Evolutionary conservation across 208 protist species (phyloP).

Genomic region (Acanthamoeba lenticulata): DNA sequence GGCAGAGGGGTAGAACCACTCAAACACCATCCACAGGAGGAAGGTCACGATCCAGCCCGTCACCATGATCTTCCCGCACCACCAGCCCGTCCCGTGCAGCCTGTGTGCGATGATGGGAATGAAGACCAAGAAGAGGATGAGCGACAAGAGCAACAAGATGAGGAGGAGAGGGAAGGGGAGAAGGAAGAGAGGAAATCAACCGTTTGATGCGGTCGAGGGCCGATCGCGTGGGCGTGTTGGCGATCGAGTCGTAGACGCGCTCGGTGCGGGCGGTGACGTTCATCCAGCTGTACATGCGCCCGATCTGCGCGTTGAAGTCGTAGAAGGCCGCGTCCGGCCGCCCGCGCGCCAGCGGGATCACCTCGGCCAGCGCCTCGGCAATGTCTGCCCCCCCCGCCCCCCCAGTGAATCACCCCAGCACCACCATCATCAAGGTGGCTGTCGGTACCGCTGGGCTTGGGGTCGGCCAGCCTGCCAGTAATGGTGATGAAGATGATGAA

Average conservation of each 20-base stretch:
- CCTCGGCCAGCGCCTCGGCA: conserved; percentile 60
- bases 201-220: conserved; percentile 74
- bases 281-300: conserved; percentile 95
- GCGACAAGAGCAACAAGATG: neutral
- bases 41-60: conserved; percentile 86
- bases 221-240: conserved; percentile 54
- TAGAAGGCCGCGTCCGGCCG: conserved; percentile 85
- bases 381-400: neutral
- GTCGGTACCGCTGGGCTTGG: neutral
- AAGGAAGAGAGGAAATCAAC: neutral
- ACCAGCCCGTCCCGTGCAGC: conserved; percentile 90
- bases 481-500: neutral
- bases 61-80: conserved; percentile 93
- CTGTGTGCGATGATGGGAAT: conserved; percentile 41
- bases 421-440: neutral
- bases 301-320: conserved; percentile 91
- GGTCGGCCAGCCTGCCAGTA: conserved; percentile 29
- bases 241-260: conserved; percentile 92
- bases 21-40: conserved; percentile 90
- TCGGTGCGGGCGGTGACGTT: conserved; percentile 94
- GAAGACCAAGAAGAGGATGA: neutral
- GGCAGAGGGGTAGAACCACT: conserved; percentile 86
- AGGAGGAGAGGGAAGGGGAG: neutral
- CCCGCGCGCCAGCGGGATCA: neutral
- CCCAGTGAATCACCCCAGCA: neutral